Conservation (phyloP, 2,329 filamentous ascomycete species). For the Albophoma yamanashiensis region DNA sequence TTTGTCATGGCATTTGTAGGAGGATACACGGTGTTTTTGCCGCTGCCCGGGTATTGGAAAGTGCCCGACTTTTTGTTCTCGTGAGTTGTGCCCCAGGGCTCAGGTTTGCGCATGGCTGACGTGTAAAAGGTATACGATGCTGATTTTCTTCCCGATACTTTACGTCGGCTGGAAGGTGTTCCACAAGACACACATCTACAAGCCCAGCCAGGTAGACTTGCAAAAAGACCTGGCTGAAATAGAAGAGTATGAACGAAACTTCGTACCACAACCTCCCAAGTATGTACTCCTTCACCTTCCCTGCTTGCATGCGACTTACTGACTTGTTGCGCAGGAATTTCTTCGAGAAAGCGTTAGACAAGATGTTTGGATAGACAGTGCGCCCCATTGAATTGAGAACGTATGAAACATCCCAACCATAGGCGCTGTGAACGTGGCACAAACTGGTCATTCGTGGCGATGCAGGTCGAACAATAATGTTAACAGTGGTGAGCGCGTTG, state of each 20-base stretch:
- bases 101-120: neutral
- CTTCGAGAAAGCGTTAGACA: slow-evolving; percentile 11
- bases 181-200: slow-evolving; percentile 49
- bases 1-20: slow-evolving; percentile 64
- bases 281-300: slow-evolving; percentile 18
- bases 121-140: slow-evolving; percentile 51
- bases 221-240: slow-evolving; percentile 52
- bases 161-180: slow-evolving; percentile 63
- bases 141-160: slow-evolving; percentile 58
- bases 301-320: neutral
- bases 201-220: slow-evolving; percentile 51
- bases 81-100: slow-evolving; percentile 23
- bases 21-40: slow-evolving; percentile 67
- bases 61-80: slow-evolving; percentile 63
- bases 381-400: neutral
- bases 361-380: slow-evolving; percentile 7
- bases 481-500: neutral
- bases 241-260: slow-evolving; percentile 56
- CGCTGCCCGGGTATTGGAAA: slow-evolving; percentile 48
- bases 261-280: slow-evolving; percentile 41
- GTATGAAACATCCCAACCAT: neutral
- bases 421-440: neutral
- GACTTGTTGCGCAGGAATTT: slow-evolving; percentile 4
- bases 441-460: neutral
- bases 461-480: neutral